Conservation (phyloP, 1,284 basidiomycete species). For the Cryptococcus sp. region DNA sequence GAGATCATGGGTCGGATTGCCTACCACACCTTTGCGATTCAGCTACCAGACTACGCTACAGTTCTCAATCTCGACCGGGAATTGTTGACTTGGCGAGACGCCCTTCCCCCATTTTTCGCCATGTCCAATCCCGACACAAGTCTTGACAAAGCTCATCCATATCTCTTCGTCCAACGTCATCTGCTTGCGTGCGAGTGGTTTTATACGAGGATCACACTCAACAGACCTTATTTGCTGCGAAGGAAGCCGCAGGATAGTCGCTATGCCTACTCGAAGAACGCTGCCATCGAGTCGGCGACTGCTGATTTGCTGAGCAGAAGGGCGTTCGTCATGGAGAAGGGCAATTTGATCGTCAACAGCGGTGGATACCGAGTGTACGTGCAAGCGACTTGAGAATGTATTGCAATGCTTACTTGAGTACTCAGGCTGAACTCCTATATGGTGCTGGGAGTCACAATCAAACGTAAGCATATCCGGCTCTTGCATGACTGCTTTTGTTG, state of each 20-base stretch:
- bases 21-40: conserved; percentile 55
- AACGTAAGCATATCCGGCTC: conserved; percentile 33
- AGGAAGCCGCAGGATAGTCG: conserved; percentile 51
- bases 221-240: conserved; percentile 52
- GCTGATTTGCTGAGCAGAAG: conserved; percentile 52
- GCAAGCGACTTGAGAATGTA: neutral
- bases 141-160: conserved; percentile 46
- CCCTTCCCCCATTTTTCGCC: conserved; percentile 49
- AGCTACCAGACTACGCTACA: conserved; percentile 53
- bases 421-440: conserved; percentile 53
- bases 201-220: conserved; percentile 51
- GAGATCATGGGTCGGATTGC: conserved; percentile 55
- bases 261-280: conserved; percentile 53
- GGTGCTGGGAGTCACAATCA: conserved; percentile 54
- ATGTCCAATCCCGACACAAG: conserved; percentile 48
- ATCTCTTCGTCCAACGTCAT: conserved; percentile 52
- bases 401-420: neutral
- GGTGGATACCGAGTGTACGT: conserved; percentile 51
- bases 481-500: neutral
- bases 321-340: conserved; percentile 54
- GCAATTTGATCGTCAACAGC: conserved; percentile 51
- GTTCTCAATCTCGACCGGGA: conserved; percentile 54
- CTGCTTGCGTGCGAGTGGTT: conserved; percentile 51
- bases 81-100: conserved; percentile 51
- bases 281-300: conserved; percentile 54